These are phyloP conservation scores for Ceratocystis cubensis DNA, from an alignment of 2,329 filamentous ascomycete genomes.

Conservation along the genomic window DNA sequence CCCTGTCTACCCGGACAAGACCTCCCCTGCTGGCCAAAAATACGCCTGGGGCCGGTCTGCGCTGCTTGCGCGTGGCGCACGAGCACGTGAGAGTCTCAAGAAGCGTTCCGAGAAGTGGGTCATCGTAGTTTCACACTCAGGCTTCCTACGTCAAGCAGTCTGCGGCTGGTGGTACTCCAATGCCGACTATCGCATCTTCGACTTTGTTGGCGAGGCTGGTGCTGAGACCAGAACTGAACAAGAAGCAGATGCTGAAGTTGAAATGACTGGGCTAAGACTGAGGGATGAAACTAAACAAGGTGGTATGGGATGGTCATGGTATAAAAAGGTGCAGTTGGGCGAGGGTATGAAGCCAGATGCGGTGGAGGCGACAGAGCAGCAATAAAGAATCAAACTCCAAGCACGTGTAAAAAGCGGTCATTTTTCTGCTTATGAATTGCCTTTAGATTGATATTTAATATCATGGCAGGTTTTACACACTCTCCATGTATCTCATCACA, in stretches of 20 bases:
- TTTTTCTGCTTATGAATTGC: not conserved
- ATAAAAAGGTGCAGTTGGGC: conserved; percentile 26
- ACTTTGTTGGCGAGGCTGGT: conserved; percentile 30
- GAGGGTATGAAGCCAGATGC: conserved; percentile 15
- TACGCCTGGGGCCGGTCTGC: conserved; percentile 43
- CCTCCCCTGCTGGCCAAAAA: conserved; percentile 31
- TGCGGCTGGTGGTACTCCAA: conserved; percentile 46
- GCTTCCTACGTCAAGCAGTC: conserved; percentile 47
- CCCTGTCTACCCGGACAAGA: conserved; percentile 51
- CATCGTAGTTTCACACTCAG: conserved; percentile 53
- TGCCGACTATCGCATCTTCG: conserved; percentile 52
- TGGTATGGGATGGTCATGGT: conserved; percentile 30
- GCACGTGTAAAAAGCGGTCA: not conserved
- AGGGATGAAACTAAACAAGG: conserved; percentile 32
- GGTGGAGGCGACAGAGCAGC: not conserved
- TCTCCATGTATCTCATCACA: conserved; percentile 16
- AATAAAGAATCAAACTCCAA: not conserved
- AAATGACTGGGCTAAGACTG: conserved; percentile 33
- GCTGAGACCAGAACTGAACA: not conserved
- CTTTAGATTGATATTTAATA: conserved; percentile 11
- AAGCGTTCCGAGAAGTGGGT: conserved; percentile 47
- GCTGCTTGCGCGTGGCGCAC: conserved; percentile 43
- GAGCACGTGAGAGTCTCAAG: conserved; percentile 38
- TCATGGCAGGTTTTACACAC: not conserved
- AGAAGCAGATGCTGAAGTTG: conserved; percentile 22